Evolutionary conservation across 257 asterid species (phyloP), one percentile per base, ranked within the genome.

Genomic region (Nicotiana paniculata): DNA sequence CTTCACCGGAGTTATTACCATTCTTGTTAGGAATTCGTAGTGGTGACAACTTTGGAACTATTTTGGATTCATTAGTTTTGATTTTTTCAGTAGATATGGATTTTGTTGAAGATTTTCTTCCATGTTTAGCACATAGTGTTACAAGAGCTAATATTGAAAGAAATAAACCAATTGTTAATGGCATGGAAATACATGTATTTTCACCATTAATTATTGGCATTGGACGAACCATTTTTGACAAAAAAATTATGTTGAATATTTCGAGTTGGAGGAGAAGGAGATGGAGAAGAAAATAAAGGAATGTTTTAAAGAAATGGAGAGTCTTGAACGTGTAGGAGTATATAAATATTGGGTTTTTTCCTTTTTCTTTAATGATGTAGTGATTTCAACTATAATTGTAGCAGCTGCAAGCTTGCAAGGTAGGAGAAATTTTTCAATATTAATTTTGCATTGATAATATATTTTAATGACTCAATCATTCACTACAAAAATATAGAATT

Each of bases 121-220:
- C 88, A 83, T 93, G 96, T 24, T 88, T 89, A 4, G 96, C 97
- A 72, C 98, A 92, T 5, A 95, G 88, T 35, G 88, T 85, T 24
- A 92, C 90, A 15, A 91, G 84, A 57, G 91, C 81, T 65, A 95
- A 69, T 32, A 84, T 90, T 1, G 95, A 82, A 77, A 88, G 86
- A 74, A 93, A 93, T 63, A 93, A 66, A 69, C 92, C 95, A 57
- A 95, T 72, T 28, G 93, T 91, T 32, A 93, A 68, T 79, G 94
- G 89, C 59, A 83, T 72, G 7, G 89, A 81, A 48, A 59, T 26
- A 3, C 85, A 89, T 79, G 86, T 57, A 12, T n/a, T 61, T 59
- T 83, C 88, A n/a, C 77, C 79, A 43, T 15, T 24, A 11, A 26
- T 48, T 39, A 57, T 79, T 55, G 90, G 79, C 21, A 88, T 58